A percentile compares a stretch with the other conserved stretches of the same genome.
phyloP scores from a whole-genome alignment of 164 flowering plant genomes.

The Liquidambar formosana region DNA sequence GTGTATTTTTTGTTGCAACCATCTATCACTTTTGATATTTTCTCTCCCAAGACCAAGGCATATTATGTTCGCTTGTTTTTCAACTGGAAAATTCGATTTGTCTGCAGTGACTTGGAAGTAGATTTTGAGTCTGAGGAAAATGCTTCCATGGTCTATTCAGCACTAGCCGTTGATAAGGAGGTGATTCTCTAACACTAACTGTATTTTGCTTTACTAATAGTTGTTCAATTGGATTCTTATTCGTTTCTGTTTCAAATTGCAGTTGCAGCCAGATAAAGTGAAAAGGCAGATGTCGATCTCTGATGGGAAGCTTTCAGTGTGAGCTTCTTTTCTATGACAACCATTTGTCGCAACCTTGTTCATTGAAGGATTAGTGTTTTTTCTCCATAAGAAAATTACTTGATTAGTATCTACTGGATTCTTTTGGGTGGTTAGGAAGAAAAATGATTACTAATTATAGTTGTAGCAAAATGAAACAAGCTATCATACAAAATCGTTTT shows the following conservation, averaged over 20 bases:
- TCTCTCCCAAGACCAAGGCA: neutral
- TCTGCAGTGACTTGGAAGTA: conserved; percentile 78
- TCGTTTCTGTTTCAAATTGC: conserved; percentile 24
- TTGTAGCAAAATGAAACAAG: conserved; percentile 68
- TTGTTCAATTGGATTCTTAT: conserved; percentile 6
- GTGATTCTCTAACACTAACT: conserved; percentile 21
- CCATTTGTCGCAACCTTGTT: neutral
- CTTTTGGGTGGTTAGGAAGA: too few relatives aligned
- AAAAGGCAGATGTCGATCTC: conserved; percentile 59
- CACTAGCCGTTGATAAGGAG: conserved; percentile 92
- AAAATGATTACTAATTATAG: conserved; percentile 37
- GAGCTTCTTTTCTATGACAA: conserved; percentile 26
- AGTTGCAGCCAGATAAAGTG: conserved; percentile 92
- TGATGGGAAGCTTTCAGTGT: conserved; percentile 79
- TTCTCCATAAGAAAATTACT: neutral
- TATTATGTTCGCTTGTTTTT: neutral
- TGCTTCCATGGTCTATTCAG: conserved; percentile 57
- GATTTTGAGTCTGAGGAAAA: conserved; percentile 62
- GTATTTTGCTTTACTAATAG: neutral
- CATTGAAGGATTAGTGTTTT: neutral
- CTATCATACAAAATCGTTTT: conserved; percentile 42
- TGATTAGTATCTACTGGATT: too few relatives aligned
- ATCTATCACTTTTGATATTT: neutral
- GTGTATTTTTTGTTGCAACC: neutral
- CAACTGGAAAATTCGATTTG: neutral